Conservation (phyloP, 805 yeast genomes). For the Candida michaelii region DNA sequence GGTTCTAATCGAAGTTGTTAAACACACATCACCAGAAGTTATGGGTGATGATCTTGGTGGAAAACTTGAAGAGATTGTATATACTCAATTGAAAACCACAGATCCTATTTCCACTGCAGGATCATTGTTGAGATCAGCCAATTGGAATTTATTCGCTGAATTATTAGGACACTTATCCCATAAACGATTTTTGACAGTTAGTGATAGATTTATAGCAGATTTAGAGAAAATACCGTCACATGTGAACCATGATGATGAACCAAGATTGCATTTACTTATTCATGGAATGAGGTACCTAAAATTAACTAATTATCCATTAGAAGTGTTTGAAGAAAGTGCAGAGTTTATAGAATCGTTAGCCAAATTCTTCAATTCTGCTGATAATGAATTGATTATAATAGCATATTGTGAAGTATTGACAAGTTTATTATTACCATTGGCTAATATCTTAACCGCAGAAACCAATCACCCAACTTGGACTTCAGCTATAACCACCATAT, state of each 20-base stretch:
- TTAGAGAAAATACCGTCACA: slow-evolving; percentile 70
- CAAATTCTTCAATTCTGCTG: slow-evolving; percentile 71
- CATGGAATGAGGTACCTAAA: slow-evolving; percentile 89
- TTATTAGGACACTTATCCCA: slow-evolving; percentile 89
- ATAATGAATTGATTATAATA: slow-evolving; percentile 60
- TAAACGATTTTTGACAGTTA: slow-evolving; percentile 78
- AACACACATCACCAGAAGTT: slow-evolving; percentile 74
- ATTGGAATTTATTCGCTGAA: slow-evolving; percentile 91
- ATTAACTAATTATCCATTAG: slow-evolving; percentile 81
- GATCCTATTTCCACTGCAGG: slow-evolving; percentile 69
- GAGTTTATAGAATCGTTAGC: slow-evolving; percentile 84
- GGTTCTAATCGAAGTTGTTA: slow-evolving; percentile 87
- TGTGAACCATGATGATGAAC: slow-evolving; percentile 40
- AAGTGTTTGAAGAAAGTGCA: slow-evolving; percentile 88
- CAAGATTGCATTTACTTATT: slow-evolving; percentile 69
- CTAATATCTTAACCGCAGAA: slow-evolving; percentile 87
- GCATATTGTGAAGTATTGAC: slow-evolving; percentile 87
- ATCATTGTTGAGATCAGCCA: slow-evolving; percentile 78
- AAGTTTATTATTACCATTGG: slow-evolving; percentile 73
- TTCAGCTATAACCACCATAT: slow-evolving; percentile 68
- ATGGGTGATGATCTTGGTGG: slow-evolving; percentile 78
- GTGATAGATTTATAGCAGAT: slow-evolving; percentile 91
- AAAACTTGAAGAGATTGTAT: slow-evolving; percentile 89
- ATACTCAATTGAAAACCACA: slow-evolving; percentile 81
- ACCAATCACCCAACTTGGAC: slow-evolving; percentile 96